Evolutionary conservation across 495 filamentous ascomycete genomes (phyloP), one percentile per base, ranked within the genome.

Genomic region (Lepidopterella palustris): DNA sequence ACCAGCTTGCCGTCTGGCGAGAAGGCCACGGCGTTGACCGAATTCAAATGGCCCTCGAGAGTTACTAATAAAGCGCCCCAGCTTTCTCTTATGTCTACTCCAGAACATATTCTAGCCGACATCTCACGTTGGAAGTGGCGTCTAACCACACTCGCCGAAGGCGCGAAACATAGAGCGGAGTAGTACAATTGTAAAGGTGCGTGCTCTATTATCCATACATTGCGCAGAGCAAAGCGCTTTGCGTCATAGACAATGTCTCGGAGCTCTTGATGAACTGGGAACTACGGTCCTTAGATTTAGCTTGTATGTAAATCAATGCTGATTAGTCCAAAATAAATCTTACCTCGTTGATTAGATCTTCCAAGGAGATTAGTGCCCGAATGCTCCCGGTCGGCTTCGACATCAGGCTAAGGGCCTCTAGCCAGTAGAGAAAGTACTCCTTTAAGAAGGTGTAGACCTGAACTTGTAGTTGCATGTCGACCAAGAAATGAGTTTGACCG

Each of bases 181-280:
- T 5, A 35, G 13, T 35, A 35, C 31, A 35, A 13, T 13, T 35
- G 13, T 35, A 35, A 13, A 35, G 31, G 31, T 35, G 24, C 23
- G 5, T 13, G 5, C 23, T 32, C 26, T 10, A 32, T n/a, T 6
- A 35, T 35, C 13, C 5, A 35, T 35, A 6, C 5, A 18, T 23
- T 23, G 13, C 13, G 13, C 6, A 60, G 63, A 27, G 57, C 64
- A 15, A 68, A 49, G 8, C 28, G 55, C 35, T 39, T 53, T 47
- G 53, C 56, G 23, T 70, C 13, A 35, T 35, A 35, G 13, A 35
- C 13, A 35, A 35, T 35, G 13, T 5, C 13, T 35, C 5, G 13
- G 31, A 35, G 31, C 13, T 35, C 13, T 35, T 35, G 13, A 6
- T 13, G 5, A 35, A 13, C 13, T 35, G 5, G 13, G 13, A 35